Evolutionary conservation across 306 rosid species (phyloP).

Genomic region (Phaseolus lunatus): DNA sequence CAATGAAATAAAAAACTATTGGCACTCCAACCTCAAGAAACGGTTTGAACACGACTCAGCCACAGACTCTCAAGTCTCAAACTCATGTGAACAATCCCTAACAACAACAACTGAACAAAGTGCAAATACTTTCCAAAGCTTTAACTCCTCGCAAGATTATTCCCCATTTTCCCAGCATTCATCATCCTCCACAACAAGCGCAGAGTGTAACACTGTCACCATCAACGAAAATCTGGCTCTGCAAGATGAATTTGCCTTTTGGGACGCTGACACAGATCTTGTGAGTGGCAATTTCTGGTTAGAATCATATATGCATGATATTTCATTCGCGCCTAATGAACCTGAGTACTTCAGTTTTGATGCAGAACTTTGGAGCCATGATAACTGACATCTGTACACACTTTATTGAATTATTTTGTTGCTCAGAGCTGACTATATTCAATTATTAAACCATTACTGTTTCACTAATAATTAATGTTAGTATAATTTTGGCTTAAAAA

Average conservation of each 20-base stretch:
- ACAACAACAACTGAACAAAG: not conserved
- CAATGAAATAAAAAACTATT: slow-evolving; percentile 42
- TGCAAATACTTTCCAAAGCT: not conserved
- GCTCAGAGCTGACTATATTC: not conserved
- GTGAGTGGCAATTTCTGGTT: slow-evolving; percentile 13
- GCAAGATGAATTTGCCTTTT: slow-evolving; percentile 9
- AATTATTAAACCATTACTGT: not conserved
- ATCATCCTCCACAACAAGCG: not conserved
- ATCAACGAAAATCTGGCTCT: not conserved
- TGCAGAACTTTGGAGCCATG: slow-evolving; percentile 30
- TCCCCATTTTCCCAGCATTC: not conserved
- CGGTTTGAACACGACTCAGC: not conserved
- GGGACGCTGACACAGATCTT: slow-evolving; percentile 1
- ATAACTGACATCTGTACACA: not conserved
- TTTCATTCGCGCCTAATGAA: not conserved
- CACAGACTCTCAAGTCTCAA: not conserved
- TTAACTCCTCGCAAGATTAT: not conserved
- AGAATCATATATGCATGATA: slow-evolving; percentile 19
- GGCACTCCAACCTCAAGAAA: slow-evolving; percentile 47
- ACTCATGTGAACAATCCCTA: not conserved
- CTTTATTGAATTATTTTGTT: not conserved
- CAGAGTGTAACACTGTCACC: not conserved
- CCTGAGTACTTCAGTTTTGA: not conserved
- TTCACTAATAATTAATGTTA: too few relatives aligned
- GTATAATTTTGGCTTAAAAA: too few relatives aligned